These are phyloP conservation scores for Prunus mume DNA, from an alignment of 306 rosid genomes.

Conservation along the genomic window DNA sequence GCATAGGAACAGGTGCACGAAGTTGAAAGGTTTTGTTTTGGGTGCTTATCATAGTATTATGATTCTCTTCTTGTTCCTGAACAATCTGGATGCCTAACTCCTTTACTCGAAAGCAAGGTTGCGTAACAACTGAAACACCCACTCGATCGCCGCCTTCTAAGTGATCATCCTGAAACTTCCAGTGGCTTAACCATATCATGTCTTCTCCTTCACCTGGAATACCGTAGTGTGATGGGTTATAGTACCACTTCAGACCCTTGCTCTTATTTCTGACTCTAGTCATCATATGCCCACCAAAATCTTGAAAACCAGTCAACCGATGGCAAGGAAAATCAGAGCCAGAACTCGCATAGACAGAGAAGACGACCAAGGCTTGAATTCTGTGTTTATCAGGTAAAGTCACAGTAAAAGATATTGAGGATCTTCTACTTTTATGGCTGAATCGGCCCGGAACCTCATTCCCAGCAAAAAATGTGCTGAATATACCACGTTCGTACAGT, in stretches of 20 bases:
- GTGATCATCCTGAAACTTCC: not conserved
- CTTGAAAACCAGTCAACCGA: fast-evolving
- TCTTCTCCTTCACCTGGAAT: not conserved
- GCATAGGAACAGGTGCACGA: no score
- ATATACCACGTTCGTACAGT: not conserved
- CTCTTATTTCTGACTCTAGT: not conserved
- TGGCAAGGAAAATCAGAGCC: no score
- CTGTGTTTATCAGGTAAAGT: not conserved
- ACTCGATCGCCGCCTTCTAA: no score
- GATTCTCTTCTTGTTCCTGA: no score
- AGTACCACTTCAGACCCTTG: not conserved
- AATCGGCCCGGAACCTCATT: not conserved
- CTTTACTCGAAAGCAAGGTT: no score
- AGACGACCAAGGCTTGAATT: no score
- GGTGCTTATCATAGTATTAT: no score
- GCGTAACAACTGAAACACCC: no score
- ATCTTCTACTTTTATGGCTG: not conserved
- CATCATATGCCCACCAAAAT: fast-evolving
- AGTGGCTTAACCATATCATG: constrained; percentile 4
- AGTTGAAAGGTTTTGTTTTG: no score
- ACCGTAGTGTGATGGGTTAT: fast-evolving
- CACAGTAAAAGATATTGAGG: not conserved
- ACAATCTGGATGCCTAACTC: no score
- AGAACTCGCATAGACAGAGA: no score
- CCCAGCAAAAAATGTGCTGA: not conserved